Evolutionary conservation across 116 monocot species (phyloP), one percentile per base, ranked within the genome.

Genomic region (Phalaenopsis hybrid): DNA sequence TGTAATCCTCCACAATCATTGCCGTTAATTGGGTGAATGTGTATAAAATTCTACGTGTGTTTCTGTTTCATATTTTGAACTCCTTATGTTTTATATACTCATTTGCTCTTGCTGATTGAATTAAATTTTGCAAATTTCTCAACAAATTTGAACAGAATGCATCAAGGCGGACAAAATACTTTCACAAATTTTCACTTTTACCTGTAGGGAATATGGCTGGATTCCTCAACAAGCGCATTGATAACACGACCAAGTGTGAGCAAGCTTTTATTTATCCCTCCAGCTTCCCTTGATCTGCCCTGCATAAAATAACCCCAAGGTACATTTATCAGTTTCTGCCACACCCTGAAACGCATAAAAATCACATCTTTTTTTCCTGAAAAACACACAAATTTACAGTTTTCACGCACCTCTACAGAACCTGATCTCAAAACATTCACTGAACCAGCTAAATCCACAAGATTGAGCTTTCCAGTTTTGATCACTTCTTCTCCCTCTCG

Each of bases 401-500:
- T 12, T 45, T 77, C 4, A 51, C 77, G 11, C 23, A 96, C 96
- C 92, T 96, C 96, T 86, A 86, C 81, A 72, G 88, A 85, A 80
- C 96, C 96, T 59, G 94, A 94, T 84, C 92, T 90, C 18, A 88
- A 88, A 57, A 96, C 83, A 84, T 94, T 96, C 63, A 92, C 94
- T 57, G 96, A 96, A 69, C 96, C 96, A 28, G 96, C 96, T 88
- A 96, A 86, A 75, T 96, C 96, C 23, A 96, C 96, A 81, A 96
- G 92, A 77, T 89, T 96, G 51, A 96, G 84, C 81, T 89, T 87
- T 10, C 96, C 94, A 84, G 84, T 94, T 86, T 92, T 96, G 57
- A 96, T 85, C 15, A 96, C 84, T 61, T 96, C 96, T 69, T 96
- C 86, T 81, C 81, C 84, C 65, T 84, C 88, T 74, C 79, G 31